phyloP scores from a whole-genome alignment of 2,329 filamentous ascomycete species.

The Colletotrichum higginsianum region DNA sequence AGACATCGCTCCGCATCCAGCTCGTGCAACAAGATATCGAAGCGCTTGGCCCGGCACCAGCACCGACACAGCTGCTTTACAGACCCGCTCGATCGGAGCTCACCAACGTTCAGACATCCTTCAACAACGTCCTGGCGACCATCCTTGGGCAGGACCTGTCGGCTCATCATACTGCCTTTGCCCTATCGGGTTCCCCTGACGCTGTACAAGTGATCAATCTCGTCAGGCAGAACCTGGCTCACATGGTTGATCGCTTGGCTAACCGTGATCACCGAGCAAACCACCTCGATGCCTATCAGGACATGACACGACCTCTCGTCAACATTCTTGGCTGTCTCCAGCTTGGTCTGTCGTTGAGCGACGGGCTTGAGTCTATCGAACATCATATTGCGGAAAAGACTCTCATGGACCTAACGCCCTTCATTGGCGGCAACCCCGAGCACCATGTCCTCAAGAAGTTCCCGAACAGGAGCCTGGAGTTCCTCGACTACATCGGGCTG shows the following conservation, averaged over 20 bases:
- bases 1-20: conserved; percentile 76
- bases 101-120: conserved; percentile 83
- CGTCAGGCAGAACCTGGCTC: conserved; percentile 71
- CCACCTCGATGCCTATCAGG: conserved; percentile 85
- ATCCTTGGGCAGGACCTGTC: conserved; percentile 66
- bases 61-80: conserved; percentile 76
- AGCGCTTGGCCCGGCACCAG: conserved; percentile 76
- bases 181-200: conserved; percentile 49
- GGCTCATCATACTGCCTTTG: conserved; percentile 53
- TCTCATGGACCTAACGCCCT: conserved; percentile 66
- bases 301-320: conserved; percentile 83
- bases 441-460: conserved; percentile 41
- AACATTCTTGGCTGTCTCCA: conserved; percentile 86
- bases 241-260: conserved; percentile 79
- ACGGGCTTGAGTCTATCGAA: conserved; percentile 51
- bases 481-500: conserved; percentile 64
- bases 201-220: conserved; percentile 64
- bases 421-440: conserved; percentile 63
- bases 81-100: conserved; percentile 80
- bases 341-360: conserved; percentile 78
- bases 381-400: conserved; percentile 4
- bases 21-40: conserved; percentile 74
- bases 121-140: conserved; percentile 81
- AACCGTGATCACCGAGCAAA: conserved; percentile 75
- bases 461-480: conserved; percentile 60